Conservation (phyloP, 2,329 filamentous ascomycete genomes). For the Cladophialophora carrionii region DNA sequence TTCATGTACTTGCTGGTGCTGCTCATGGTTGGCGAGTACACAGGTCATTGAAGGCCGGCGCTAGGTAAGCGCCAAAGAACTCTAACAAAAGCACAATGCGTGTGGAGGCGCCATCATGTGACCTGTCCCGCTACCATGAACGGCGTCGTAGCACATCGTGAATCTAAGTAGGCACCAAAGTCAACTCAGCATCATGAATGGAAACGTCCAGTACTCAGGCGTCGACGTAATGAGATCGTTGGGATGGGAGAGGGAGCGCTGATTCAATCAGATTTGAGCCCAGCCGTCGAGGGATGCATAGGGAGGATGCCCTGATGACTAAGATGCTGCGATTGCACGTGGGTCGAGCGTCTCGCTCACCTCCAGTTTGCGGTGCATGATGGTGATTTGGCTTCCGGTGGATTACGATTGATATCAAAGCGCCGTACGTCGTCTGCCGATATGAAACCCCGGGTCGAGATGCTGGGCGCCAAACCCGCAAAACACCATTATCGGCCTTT, state of each 20-base stretch:
- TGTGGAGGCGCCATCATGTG: background rate
- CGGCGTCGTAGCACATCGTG: background rate
- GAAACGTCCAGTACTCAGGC: too few species aligned
- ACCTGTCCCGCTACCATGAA: background rate
- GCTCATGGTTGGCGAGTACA: constrained; percentile 7
- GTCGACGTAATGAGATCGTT: too few species aligned
- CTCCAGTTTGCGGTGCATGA: background rate
- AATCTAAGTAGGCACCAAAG: background rate
- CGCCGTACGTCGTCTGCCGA: background rate
- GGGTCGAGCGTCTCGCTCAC: background rate
- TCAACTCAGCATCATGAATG: background rate
- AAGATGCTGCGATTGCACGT: background rate
- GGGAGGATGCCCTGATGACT: background rate
- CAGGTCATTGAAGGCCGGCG: background rate
- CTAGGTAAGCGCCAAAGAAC: background rate
- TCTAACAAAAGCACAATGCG: constrained; percentile 6
- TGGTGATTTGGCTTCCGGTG: background rate
- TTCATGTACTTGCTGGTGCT: background rate
- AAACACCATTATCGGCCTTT: background rate
- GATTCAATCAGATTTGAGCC: too few species aligned
- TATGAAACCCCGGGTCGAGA: background rate
- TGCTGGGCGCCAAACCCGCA: background rate
- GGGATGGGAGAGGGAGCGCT: too few species aligned
- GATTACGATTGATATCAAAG: background rate
- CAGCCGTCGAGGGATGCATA: background rate